phyloP scores from a whole-genome alignment of 371 early-diverging fungal species.

The Mucor irregularis region DNA sequence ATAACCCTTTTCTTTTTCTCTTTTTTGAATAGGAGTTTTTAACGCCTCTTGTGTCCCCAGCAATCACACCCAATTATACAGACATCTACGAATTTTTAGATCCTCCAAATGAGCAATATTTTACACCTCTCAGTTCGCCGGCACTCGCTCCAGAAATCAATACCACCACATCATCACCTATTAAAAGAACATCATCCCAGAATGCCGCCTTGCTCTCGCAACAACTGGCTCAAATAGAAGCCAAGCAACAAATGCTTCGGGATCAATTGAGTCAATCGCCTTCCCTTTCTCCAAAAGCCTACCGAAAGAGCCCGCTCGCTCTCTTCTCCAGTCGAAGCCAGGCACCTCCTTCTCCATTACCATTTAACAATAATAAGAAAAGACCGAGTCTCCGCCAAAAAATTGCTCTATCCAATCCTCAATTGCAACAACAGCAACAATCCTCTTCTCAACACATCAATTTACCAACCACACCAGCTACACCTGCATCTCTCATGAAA shows the following conservation, averaged over 20 bases:
- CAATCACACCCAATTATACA: conserved; percentile 57
- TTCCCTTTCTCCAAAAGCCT: background rate
- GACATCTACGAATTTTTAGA: conserved; percentile 13
- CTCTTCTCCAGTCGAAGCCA: background rate
- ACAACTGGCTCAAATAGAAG: conserved; percentile 16
- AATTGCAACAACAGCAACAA: too few relatives aligned
- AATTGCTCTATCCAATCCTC: conserved; percentile 8
- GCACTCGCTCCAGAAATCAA: conserved; percentile 16
- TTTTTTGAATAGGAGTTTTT: conserved; percentile 35
- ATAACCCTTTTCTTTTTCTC: background rate
- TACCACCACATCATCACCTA: background rate
- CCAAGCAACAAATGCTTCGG: conserved; percentile 7
- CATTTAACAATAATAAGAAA: background rate
- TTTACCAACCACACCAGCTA: conserved; percentile 37
- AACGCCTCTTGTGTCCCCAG: conserved; percentile 62
- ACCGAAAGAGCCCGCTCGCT: conserved; percentile 11
- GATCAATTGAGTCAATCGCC: conserved; percentile 12
- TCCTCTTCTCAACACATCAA: background rate
- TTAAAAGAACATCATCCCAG: background rate
- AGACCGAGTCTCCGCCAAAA: conserved; percentile 7
- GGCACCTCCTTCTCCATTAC: conserved; percentile 8
- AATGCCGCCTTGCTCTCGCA: conserved; percentile 3
- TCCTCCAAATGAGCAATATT: conserved; percentile 37
- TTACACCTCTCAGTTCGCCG: conserved; percentile 60
- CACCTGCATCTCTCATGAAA: conserved; percentile 58